Evolutionary conservation across 1,284 basidiomycete species (phyloP).

Genomic region (Cronartium ribicola): DNA sequence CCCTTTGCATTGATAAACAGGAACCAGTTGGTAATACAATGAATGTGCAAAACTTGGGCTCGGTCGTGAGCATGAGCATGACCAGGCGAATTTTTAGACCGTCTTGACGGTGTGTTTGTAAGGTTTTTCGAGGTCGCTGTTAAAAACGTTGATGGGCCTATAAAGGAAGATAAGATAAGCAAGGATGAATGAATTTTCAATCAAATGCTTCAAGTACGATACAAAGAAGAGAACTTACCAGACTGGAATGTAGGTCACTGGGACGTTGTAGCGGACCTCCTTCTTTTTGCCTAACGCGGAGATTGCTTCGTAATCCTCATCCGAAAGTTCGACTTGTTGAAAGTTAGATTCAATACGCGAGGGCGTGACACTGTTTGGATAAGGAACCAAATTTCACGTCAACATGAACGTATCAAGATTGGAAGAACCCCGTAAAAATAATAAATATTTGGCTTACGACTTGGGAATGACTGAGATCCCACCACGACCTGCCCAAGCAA

Average conservation of each 20-base stretch:
- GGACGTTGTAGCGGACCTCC: conserved; percentile 30
- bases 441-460: conserved; percentile 42
- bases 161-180: background rate
- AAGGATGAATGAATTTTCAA: background rate
- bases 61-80: too few relatives aligned
- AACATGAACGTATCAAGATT: background rate
- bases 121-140: conserved; percentile 35
- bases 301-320: conserved; percentile 48
- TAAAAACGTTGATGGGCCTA: conserved; percentile 40
- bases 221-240: conserved; percentile 15
- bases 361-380: conserved; percentile 46
- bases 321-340: conserved; percentile 48
- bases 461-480: conserved; percentile 51
- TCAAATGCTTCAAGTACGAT: background rate
- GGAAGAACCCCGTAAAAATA: background rate
- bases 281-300: conserved; percentile 25
- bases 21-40: too few relatives aligned
- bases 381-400: background rate
- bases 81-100: background rate
- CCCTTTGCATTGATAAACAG: too few relatives aligned
- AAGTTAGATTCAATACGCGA: conserved; percentile 51
- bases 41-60: too few relatives aligned
- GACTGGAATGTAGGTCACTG: conserved; percentile 32
- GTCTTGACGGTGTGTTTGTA: conserved; percentile 4
- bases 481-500: conserved; percentile 47